Evolutionary conservation across 345 rosid species (phyloP).

Genomic region (Ceriops zippeliana): DNA sequence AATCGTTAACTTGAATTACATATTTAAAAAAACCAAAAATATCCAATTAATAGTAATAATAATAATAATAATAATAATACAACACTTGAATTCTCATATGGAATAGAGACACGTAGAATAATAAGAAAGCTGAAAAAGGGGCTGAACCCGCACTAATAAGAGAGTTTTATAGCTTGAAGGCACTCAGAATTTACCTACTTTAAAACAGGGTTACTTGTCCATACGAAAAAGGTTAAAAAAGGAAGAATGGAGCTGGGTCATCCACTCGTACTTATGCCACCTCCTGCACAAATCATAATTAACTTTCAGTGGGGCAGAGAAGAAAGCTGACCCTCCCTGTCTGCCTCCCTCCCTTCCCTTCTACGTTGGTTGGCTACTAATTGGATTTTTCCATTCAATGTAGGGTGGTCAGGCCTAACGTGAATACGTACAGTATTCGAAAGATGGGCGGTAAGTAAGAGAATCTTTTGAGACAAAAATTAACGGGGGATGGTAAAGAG

Average conservation of each 20-base stretch:
- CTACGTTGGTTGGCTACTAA: neutral
- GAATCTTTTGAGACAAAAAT: conserved; percentile 14
- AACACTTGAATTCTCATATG: too few relatives aligned
- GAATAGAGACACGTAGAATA: too few relatives aligned
- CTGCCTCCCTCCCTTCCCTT: neutral
- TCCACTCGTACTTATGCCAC: conserved; percentile 16
- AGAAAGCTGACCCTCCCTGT: conserved; percentile 1
- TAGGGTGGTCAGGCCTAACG: neutral
- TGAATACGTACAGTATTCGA: neutral
- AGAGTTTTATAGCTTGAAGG: too few relatives aligned
- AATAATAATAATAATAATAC: too few relatives aligned
- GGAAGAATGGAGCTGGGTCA: neutral
- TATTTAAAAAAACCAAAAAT: too few relatives aligned
- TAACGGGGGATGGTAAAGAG: neutral
- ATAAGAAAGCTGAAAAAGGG: too few relatives aligned
- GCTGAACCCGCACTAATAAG: too few relatives aligned
- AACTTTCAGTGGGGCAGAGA: conserved; percentile 17
- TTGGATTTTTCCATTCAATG: too few relatives aligned
- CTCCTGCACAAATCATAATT: conserved; percentile 11
- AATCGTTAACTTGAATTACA: too few relatives aligned
- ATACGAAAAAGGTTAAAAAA: neutral
- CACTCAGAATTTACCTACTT: too few relatives aligned
- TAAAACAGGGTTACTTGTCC: too few relatives aligned
- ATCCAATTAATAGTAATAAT: too few relatives aligned
- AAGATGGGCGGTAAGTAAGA: conserved; percentile 5